These are phyloP conservation scores for Euphorbia corollata DNA, from an alignment of 441 rosid genomes.

Conservation along the genomic window DNA sequence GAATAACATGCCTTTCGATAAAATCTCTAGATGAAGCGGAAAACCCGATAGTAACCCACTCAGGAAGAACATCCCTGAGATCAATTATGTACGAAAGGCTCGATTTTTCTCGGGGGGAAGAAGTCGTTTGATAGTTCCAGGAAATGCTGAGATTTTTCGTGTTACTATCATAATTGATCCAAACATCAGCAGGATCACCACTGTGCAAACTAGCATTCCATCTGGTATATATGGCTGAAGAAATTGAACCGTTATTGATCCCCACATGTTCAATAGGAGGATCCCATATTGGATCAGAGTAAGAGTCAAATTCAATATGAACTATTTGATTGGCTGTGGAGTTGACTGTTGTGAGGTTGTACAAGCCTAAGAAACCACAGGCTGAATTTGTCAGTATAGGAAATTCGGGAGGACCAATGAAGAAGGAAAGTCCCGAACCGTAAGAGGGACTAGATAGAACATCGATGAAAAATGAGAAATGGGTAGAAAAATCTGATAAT, in stretches of 20 bases:
- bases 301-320: conserved; percentile 41
- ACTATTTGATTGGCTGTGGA: conserved; percentile 27
- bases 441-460: not conserved
- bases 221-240: conserved; percentile 21
- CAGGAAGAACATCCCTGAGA: conserved; percentile 27
- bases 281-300: conserved; percentile 34
- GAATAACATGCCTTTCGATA: conserved; percentile 20
- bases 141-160: conserved; percentile 25
- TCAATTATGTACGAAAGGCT: conserved; percentile 27
- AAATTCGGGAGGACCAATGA: conserved; percentile 37
- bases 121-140: conserved; percentile 22
- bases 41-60: conserved; percentile 34
- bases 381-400: conserved; percentile 43
- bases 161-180: conserved; percentile 26
- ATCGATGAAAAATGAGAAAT: conserved; percentile 39
- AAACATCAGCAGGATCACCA: conserved; percentile 21
- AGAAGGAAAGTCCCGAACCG: conserved; percentile 44
- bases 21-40: conserved; percentile 20
- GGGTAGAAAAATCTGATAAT: conserved; percentile 33
- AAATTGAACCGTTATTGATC: conserved; percentile 31
- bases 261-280: conserved; percentile 39
- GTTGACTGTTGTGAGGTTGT: conserved; percentile 26
- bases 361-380: conserved; percentile 40
- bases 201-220: conserved; percentile 31
- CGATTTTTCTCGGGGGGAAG: conserved; percentile 20